Evolutionary conservation across 2,329 filamentous ascomycete genomes (phyloP).

Genomic region (Xylariaceae sp.): DNA sequence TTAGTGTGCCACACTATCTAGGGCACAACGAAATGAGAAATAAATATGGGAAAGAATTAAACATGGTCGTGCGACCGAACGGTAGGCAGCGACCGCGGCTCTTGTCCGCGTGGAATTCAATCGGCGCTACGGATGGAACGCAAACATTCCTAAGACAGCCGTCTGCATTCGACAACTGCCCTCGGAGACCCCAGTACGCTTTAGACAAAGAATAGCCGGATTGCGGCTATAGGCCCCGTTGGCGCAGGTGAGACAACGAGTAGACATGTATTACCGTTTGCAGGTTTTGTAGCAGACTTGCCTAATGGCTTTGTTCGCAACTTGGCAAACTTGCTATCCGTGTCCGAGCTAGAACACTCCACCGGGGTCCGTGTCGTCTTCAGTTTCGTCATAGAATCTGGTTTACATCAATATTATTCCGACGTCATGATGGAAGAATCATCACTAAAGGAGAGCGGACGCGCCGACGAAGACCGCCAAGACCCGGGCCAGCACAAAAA

Average conservation of each 20-base stretch:
- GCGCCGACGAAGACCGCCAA: background rate
- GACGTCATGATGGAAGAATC: slow-evolving; percentile 10
- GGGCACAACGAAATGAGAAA: slow-evolving; percentile 3
- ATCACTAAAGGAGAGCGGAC: background rate
- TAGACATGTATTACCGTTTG: slow-evolving; percentile 24
- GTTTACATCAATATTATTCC: background rate
- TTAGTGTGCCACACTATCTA: slow-evolving; percentile 4
- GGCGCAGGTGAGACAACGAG: slow-evolving; percentile 24
- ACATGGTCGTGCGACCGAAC: slow-evolving; percentile 9
- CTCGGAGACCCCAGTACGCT: slow-evolving; percentile 20
- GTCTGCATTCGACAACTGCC: slow-evolving; percentile 8
- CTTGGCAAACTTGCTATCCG: slow-evolving; percentile 10
- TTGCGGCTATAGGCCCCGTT: slow-evolving; percentile 6
- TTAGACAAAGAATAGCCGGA: slow-evolving; percentile 30
- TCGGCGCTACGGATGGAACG: slow-evolving; percentile 17
- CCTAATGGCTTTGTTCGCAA: slow-evolving; percentile 16
- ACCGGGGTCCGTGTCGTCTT: background rate
- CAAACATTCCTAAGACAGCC: slow-evolving; percentile 26
- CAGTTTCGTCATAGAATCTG: background rate
- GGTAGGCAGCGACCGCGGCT: slow-evolving; percentile 13
- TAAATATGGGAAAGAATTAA: slow-evolving; percentile 6
- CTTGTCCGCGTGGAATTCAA: slow-evolving; percentile 26
- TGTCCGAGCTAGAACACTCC: background rate
- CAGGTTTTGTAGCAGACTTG: slow-evolving; percentile 17
- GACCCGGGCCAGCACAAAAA: background rate